Evolutionary conservation across 1,139 yeast genomes (phyloP).

Genomic region (Kluyveromyces marxianus): DNA sequence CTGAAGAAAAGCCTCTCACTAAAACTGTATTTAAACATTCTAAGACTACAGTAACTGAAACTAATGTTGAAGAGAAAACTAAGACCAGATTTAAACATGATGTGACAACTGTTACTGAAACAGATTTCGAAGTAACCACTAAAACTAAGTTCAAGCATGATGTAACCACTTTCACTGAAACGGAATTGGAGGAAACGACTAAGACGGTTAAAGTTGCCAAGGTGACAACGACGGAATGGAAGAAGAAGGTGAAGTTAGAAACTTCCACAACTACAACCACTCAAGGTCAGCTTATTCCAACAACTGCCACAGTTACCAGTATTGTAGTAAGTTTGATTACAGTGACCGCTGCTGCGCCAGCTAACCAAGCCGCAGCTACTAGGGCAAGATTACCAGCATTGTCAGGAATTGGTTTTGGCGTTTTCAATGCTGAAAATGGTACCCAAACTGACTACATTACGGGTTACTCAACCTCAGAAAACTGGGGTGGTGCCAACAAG

Average conservation of each 20-base stretch:
- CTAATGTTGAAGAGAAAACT: slow-evolving; percentile 14
- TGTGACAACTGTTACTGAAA: slow-evolving; percentile 12
- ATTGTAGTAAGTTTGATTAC: slow-evolving; percentile 14
- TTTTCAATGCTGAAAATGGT: not conserved
- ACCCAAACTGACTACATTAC: not conserved
- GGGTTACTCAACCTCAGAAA: slow-evolving; percentile 1
- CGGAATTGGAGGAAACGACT: slow-evolving; percentile 16
- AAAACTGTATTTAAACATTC: slow-evolving; percentile 9
- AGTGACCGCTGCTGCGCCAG: slow-evolving; percentile 8
- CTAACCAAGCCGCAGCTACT: not conserved
- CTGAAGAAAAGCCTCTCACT: slow-evolving; percentile 3
- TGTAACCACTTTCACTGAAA: slow-evolving; percentile 16
- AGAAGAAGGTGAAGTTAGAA: slow-evolving; percentile 9
- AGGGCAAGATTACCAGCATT: slow-evolving; percentile 1
- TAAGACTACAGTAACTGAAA: slow-evolving; percentile 12
- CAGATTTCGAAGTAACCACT: slow-evolving; percentile 14
- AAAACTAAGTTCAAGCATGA: slow-evolving; percentile 14
- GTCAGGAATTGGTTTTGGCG: not conserved
- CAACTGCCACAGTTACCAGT: slow-evolving; percentile 14
- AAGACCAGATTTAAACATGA: slow-evolving; percentile 8
- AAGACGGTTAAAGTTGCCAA: slow-evolving; percentile 11
- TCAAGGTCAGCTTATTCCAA: slow-evolving; percentile 17
- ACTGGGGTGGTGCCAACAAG: not conserved
- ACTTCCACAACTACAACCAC: slow-evolving; percentile 14
- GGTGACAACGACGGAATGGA: slow-evolving; percentile 8